Conservation (phyloP, 106 monocot species). For the Allium sativum region DNA sequence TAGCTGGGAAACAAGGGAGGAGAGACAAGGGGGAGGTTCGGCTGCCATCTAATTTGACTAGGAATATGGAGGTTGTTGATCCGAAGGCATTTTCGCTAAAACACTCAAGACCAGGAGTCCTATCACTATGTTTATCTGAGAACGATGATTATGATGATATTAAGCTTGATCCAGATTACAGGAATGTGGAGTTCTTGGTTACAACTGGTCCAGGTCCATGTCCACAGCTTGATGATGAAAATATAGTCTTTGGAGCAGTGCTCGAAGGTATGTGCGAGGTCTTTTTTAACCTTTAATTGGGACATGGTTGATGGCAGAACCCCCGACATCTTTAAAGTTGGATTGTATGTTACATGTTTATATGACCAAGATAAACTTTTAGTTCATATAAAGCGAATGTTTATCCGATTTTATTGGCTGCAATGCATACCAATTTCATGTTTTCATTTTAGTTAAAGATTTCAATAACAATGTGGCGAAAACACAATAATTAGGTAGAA, state of each 20-base stretch:
- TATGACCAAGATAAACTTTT: too few relatives aligned
- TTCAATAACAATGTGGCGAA: too few relatives aligned
- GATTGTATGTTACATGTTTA: too few relatives aligned
- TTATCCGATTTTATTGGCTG: too few relatives aligned
- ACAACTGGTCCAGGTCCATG: slow-evolving; percentile 85
- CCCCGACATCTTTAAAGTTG: too few relatives aligned
- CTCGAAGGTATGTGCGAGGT: slow-evolving; percentile 54
- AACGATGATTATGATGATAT: slow-evolving; percentile 90
- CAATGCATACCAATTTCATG: too few relatives aligned
- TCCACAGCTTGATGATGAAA: slow-evolving; percentile 71
- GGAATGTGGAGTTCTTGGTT: slow-evolving; percentile 90
- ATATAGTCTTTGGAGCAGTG: slow-evolving; percentile 92
- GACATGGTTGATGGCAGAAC: too few relatives aligned
- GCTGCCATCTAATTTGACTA: slow-evolving; percentile 33
- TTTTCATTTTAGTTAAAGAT: too few relatives aligned
- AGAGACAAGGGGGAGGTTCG: slow-evolving; percentile 59
- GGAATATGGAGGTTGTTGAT: slow-evolving; percentile 61
- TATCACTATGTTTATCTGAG: slow-evolving; percentile 70
- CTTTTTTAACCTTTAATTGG: too few relatives aligned
- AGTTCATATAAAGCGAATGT: too few relatives aligned
- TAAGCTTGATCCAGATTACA: slow-evolving; percentile 70
- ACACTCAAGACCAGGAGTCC: slow-evolving; percentile 62
- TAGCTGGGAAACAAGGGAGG: slow-evolving; percentile 23
- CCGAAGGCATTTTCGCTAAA: slow-evolving; percentile 57
- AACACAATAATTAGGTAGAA: too few relatives aligned